A percentile compares a stretch with the other conserved stretches of the same genome.
Evolutionary conservation across 1,139 yeast species (phyloP).

Genomic region (Pneumocystis carinii): DNA sequence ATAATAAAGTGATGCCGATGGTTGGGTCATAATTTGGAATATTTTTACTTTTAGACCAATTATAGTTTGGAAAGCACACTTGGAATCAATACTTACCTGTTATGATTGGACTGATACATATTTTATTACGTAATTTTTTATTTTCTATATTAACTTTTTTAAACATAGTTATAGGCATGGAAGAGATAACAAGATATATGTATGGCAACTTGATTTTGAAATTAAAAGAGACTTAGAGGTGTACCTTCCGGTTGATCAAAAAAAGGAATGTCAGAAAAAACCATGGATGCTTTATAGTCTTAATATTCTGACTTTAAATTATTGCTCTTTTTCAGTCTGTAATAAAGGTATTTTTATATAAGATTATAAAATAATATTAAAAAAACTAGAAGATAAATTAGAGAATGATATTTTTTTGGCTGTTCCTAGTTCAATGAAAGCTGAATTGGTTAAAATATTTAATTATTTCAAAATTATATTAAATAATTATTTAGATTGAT

Average conservation of each 20-base stretch:
- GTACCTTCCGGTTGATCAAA: neutral
- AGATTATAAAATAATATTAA: neutral
- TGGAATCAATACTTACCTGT: neutral
- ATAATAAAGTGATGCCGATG: neutral
- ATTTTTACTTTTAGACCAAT: neutral
- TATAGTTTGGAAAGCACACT: conserved; percentile 1
- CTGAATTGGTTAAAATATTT: neutral
- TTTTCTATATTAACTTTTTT: neutral
- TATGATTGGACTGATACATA: neutral
- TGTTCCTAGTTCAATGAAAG: neutral
- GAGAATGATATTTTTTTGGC: neutral
- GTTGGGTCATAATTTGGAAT: conserved; percentile 1
- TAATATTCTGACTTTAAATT: neutral
- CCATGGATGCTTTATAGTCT: conserved; percentile 1
- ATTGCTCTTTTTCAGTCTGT: neutral
- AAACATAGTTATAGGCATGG: neutral
- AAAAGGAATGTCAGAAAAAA: neutral
- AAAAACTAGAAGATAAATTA: neutral
- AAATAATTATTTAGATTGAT: neutral
- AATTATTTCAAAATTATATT: neutral
- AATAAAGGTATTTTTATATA: neutral
- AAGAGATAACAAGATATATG: conserved; percentile 1
- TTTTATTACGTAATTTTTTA: neutral
- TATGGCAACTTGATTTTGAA: neutral
- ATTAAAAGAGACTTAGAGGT: neutral